Evolutionary conservation across 2,329 filamentous ascomycete species (phyloP), one percentile per base, ranked within the genome.

Genomic region (Sclerotinia trifoliorum): DNA sequence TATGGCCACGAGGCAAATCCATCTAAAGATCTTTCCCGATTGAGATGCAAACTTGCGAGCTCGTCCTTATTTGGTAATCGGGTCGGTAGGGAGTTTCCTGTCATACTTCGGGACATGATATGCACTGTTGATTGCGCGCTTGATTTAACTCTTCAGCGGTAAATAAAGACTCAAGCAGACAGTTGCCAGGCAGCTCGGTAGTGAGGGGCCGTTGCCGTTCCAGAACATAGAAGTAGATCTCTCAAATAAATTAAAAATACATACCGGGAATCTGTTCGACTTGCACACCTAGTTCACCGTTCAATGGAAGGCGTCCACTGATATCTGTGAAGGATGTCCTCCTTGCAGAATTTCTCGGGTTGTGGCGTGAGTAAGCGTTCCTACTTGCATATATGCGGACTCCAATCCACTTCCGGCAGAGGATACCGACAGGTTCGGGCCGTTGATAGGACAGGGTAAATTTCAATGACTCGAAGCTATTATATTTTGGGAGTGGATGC

Each of bases 321-420:
- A 68, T 65, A 52, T 48, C 60, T 67, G 54, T 52, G 68, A 44
- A 66, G 66, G 49, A 56, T 68, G 60, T 65, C 52, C 60, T 56
- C 60, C 61, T 66, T 71, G 69, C 68, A 73, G 71, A 42, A 62
- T 60, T 70, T 67, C 66, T 71, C 70, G 73, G 71, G 66, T 67
- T 65, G 71, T 72, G 73, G 73, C 73, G 73, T 74, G 68, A 69
- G 52, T 65, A 62, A 68, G 71, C 65, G 72, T 72, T 73, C 68
- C 72, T 74, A 71, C 68, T 70, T 76, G 74, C 75, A 75, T 74
- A 71, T 72, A 72, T 61, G 70, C 70, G 73, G 68, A 71, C 65
- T 71, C 61, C 67, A 66, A 49, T 62, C 65, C 65, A 66, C 65
- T 66, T 66, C 65, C 65, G 65, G 65, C 65, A 70, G 57, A 70